phyloP scores from a whole-genome alignment of 2,329 filamentous ascomycete genomes.

The Calonectria naviculata region DNA sequence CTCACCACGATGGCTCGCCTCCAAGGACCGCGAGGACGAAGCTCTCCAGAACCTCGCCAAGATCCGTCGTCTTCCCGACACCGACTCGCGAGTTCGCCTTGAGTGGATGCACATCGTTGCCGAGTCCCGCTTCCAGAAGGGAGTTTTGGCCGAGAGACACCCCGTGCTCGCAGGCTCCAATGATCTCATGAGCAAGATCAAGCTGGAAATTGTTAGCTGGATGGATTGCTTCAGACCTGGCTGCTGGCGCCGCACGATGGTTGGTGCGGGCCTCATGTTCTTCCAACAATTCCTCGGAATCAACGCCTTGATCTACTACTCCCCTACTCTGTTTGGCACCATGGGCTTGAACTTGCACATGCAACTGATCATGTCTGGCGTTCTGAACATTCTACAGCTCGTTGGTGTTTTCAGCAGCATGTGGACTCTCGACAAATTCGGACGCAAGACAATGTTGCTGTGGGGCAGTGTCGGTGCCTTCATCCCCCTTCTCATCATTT shows the following conservation, averaged over 20 bases:
- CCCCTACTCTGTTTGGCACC: conserved; percentile 66
- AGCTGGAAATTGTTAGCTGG: conserved; percentile 60
- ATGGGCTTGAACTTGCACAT: conserved; percentile 58
- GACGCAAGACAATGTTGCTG: conserved; percentile 38
- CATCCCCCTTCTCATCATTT: conserved; percentile 41
- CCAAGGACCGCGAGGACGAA: conserved; percentile 39
- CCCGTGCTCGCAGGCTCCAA: conserved; percentile 48
- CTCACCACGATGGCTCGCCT: conserved; percentile 42
- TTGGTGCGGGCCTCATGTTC: conserved; percentile 65
- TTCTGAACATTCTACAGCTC: conserved; percentile 44
- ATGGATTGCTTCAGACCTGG: conserved; percentile 60
- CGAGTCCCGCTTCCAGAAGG: conserved; percentile 38
- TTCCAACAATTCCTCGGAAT: conserved; percentile 60
- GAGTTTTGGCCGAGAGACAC: conserved; percentile 44
- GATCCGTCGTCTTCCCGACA: conserved; percentile 31
- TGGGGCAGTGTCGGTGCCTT: conserved; percentile 39
- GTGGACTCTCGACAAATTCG: conserved; percentile 51
- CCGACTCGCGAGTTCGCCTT: conserved; percentile 33
- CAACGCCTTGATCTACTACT: conserved; percentile 67
- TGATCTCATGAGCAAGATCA: conserved; percentile 45
- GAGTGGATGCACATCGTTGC: conserved; percentile 41
- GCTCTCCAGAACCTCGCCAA: conserved; percentile 34
- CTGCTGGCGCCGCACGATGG: conserved; percentile 55
- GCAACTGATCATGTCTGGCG: conserved; percentile 46
- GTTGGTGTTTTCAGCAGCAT: conserved; percentile 55